Conservation (phyloP, 202 grass and related monocot genomes). For the Zoysia matrella region DNA sequence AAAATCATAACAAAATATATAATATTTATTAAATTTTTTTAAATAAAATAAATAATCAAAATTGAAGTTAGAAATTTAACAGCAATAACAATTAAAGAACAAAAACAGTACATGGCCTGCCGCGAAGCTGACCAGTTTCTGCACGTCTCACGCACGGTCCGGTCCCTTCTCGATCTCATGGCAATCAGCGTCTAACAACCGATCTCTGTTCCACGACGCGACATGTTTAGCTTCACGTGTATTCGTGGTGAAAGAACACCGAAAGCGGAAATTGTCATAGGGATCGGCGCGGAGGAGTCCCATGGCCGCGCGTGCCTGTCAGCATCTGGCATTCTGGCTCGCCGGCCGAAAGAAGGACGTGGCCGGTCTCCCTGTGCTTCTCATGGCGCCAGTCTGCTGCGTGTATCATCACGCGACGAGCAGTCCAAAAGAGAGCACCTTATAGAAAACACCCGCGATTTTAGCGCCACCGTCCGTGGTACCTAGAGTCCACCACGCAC, state of each 20-base stretch:
- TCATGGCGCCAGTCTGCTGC: not conserved
- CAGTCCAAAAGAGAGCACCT: not conserved
- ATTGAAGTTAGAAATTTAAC: no score
- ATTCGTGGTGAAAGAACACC: not conserved
- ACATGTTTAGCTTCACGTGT: not conserved
- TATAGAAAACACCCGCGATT: not conserved
- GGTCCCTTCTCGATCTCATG: not conserved
- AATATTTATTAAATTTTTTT: no score
- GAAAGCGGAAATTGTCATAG: not conserved
- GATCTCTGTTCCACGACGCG: not conserved
- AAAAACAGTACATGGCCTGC: no score
- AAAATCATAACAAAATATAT: no score
- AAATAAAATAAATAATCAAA: no score
- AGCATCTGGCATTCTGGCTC: not conserved
- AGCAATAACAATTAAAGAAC: no score
- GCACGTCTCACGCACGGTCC: not conserved
- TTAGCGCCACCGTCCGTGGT: not conserved
- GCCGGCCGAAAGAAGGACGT: not conserved
- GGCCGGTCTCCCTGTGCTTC: not conserved
- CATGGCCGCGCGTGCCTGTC: not conserved
- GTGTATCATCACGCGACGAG: not conserved
- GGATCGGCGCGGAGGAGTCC: not conserved
- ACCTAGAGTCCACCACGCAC: conserved; percentile 5
- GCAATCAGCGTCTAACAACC: not conserved
- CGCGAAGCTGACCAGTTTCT: not conserved